Evolutionary conservation across 2,329 filamentous ascomycete species (phyloP), one percentile per base, ranked within the genome.

Genomic region (Herpotrichia juniperi): DNA sequence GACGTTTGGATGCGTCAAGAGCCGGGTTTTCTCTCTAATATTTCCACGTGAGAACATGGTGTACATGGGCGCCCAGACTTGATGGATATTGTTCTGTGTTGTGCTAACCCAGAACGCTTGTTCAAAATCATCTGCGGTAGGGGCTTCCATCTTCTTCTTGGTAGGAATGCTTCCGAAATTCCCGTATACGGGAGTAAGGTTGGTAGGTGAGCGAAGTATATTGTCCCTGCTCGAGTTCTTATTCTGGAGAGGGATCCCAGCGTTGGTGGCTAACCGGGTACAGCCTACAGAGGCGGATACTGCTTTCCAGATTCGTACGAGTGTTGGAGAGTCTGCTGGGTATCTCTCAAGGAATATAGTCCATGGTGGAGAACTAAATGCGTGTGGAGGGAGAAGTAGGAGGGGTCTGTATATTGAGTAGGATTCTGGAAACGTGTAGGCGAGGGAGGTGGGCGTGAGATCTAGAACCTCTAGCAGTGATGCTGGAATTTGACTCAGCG

Each of bases 1-100:
- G 1, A 77, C 64, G 7, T 67, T 66, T 7, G 76, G 70, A 1
- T 82, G 59, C 0, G 69, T 70, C 4, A 96, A 74, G 1, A 97
- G 74, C 11, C 93, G 80, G 0, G 89, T 86, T 71, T 97, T 97
- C 74, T 97, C 93, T 45, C 87, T 89, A 53, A 97, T 80, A 72
- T 97, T 97, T 3, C 93, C 93, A 1, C 92, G 84, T 56, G 88
- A 92, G 72, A 97, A 97, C 93, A 97, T 97, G 22, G 92, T 96
- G 80, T 91, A 93, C 1, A 87, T 76, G 12, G 93, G 93, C 1
- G 92, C 89, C 93, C 93, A 97, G 1, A 83, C 87, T 76, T 97
- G 93, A 30, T 78, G 75, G 51, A 97, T 89, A 2, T 88, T 89
- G 51, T 84, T 81, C 69, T 96, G 92, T 46, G 81, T 84, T 4